Evolutionary conservation across 768 basidiomycete genomes (phyloP), one percentile per base, ranked within the genome.

Genomic region (Lactarius indigo): DNA sequence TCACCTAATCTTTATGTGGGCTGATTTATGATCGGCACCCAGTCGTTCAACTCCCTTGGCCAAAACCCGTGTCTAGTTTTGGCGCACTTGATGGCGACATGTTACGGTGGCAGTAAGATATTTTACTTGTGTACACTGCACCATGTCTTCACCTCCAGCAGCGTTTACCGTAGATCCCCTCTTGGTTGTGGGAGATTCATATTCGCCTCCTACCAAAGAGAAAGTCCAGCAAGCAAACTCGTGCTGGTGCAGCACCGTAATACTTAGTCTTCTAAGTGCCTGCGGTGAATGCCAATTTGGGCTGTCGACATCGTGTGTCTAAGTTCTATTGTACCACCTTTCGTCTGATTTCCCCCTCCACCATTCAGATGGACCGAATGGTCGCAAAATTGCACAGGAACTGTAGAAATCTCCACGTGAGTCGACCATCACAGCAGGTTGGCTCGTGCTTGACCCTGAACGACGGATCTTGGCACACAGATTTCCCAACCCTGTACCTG

Each of bases 401-500:
- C 5, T 1, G 3, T 28, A 12, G 17, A 15, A 17, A 28, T 28
- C 15, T 56, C 55, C 15, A 28, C 55, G 55, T 56, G 55, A 56
- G 55, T 56, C 55, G 55, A 31, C 20, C 42, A 55, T 55, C 18
- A 3, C 30, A 18, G 23, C 5, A 10, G 13, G 2, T 17, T 56
- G 20, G 44, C 44, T 47, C 23, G 12, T 13, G 20, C 28, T 26
- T 7, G 55, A 1, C 28, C 55, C 55, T 56, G 55, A 56, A 6
- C 28, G 15, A 0, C 55, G 55, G 18, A 30, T 56, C 5, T 28
- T 8, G 28, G 10, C 31, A 18, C 1, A 1, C 52, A 67, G 66
- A 15, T 67, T 67, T 33, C 61, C 66, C 18, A 37, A 59, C 12
- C 23, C 61, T 23, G 39, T 67, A 15, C 66, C 66, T 23, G 8